These are phyloP conservation scores for Stephania japonica DNA, from an alignment of 164 flowering plant genomes.

Conservation along the genomic window DNA sequence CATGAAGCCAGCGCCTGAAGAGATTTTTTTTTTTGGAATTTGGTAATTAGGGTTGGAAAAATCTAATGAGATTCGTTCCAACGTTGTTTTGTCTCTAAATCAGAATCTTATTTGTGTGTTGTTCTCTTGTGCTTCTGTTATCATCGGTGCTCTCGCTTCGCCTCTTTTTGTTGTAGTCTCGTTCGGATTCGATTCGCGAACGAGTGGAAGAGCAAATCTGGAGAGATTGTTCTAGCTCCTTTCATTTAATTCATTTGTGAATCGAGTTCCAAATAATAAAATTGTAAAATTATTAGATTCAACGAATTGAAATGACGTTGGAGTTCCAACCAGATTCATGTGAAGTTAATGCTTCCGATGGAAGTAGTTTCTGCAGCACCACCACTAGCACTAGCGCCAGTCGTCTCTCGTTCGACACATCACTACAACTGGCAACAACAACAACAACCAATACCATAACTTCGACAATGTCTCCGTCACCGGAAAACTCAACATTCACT, in stretches of 20 bases:
- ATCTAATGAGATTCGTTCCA: no score
- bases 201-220: no score
- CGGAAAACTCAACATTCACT: slow-evolving; percentile 16
- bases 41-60: neutral
- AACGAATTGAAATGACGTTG: slow-evolving; percentile 21
- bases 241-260: no score
- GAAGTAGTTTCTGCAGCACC: no score
- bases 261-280: no score
- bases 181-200: no score
- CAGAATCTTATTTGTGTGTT: neutral
- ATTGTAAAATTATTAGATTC: no score
- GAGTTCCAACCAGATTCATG: slow-evolving; percentile 26
- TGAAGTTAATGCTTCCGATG: slow-evolving; percentile 22
- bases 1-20: no score
- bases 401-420: slow-evolving; percentile 40
- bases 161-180: neutral
- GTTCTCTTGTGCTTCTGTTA: neutral
- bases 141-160: neutral
- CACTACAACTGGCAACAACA: neutral
- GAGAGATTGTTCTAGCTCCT: no score
- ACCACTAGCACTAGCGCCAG: slow-evolving; percentile 55
- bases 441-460: no score
- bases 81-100: neutral
- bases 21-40: neutral
- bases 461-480: slow-evolving; percentile 9